These are phyloP conservation scores for Agapanthus africanus DNA, from an alignment of 106 monocot species.

Conservation along the genomic window DNA sequence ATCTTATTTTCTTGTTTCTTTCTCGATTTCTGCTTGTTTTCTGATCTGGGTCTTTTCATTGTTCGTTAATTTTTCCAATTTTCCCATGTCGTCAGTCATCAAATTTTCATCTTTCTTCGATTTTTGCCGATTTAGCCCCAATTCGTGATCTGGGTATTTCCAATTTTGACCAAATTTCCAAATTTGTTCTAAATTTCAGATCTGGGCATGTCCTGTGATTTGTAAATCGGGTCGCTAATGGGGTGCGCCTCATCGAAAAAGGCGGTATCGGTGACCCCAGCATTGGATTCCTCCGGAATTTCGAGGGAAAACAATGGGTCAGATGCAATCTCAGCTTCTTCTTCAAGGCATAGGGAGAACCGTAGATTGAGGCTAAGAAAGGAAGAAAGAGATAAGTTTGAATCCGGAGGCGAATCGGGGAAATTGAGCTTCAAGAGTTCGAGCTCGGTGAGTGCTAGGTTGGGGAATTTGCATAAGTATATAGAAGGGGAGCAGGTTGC, in stretches of 20 bases:
- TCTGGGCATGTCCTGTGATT: background rate
- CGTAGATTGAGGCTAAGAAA: background rate
- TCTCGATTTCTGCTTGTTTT: too few species aligned
- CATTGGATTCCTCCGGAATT: slow-evolving; percentile 27
- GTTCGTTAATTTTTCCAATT: background rate
- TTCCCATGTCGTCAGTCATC: background rate
- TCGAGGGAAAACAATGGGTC: slow-evolving; percentile 13
- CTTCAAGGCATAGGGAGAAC: slow-evolving; percentile 4
- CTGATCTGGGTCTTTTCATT: too few species aligned
- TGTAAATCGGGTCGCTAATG: slow-evolving; percentile 17
- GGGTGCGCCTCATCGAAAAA: slow-evolving; percentile 52
- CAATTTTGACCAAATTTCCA: background rate
- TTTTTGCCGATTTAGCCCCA: background rate
- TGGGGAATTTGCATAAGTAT: slow-evolving; percentile 46
- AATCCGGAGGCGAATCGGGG: slow-evolving; percentile 8
- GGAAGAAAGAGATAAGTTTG: slow-evolving; percentile 51
- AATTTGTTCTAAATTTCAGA: background rate
- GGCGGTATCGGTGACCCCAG: slow-evolving; percentile 41
- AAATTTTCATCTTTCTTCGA: slow-evolving; percentile 1
- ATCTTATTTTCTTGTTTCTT: background rate
- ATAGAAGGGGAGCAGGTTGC: slow-evolving; percentile 68
- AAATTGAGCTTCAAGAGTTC: slow-evolving; percentile 8
- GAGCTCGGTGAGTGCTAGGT: slow-evolving; percentile 23
- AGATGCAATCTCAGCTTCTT: slow-evolving; percentile 7
- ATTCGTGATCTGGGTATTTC: slow-evolving; percentile 3